Percentiles rank a stretch among this genome's conserved stretches.
These are phyloP conservation scores for Sherardia arvensis DNA, from an alignment of 257 asterid genomes.

Conservation along the genomic window DNA sequence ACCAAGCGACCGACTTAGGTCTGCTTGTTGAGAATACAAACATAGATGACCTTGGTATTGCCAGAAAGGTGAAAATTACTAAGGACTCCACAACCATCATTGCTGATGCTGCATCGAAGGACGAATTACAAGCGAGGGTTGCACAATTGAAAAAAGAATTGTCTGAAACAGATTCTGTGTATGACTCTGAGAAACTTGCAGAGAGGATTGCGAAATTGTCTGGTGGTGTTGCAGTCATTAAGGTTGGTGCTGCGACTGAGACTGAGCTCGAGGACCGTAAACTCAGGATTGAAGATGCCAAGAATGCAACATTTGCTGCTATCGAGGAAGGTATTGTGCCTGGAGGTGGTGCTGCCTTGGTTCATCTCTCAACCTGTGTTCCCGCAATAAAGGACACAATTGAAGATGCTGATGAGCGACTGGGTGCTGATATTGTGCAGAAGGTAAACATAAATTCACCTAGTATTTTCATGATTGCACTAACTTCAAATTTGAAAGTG, in stretches of 20 bases:
- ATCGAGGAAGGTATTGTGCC: slow-evolving; percentile 99
- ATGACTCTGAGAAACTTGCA: slow-evolving; percentile 82
- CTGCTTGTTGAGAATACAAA: slow-evolving; percentile 68
- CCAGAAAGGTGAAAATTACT: slow-evolving; percentile 71
- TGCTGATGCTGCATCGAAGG: slow-evolving; percentile 97
- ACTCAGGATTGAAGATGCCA: slow-evolving; percentile 93
- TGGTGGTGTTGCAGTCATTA: slow-evolving; percentile 96
- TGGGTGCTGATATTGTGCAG: slow-evolving; percentile 92
- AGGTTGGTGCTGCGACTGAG: slow-evolving; percentile 98
- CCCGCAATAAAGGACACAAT: slow-evolving; percentile 79
- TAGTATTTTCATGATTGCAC: neutral
- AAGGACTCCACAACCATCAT: slow-evolving; percentile 84
- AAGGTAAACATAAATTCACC: slow-evolving; percentile 38
- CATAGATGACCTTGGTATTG: slow-evolving; percentile 74
- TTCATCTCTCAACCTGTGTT: slow-evolving; percentile 62
- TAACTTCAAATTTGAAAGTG: neutral
- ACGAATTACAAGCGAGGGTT: slow-evolving; percentile 79
- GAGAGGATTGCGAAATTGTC: slow-evolving; percentile 94
- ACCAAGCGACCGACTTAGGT: slow-evolving; percentile 84
- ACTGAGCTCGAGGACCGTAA: slow-evolving; percentile 93
- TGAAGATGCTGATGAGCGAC: slow-evolving; percentile 74
- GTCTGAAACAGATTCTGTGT: slow-evolving; percentile 67
- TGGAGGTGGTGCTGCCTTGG: slow-evolving; percentile 97
- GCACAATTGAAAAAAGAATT: slow-evolving; percentile 85
- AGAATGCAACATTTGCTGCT: slow-evolving; percentile 97